These are phyloP conservation scores for Kalanchoe fedtschenkoi DNA, from an alignment of 164 flowering plant genomes.

Conservation along the genomic window DNA sequence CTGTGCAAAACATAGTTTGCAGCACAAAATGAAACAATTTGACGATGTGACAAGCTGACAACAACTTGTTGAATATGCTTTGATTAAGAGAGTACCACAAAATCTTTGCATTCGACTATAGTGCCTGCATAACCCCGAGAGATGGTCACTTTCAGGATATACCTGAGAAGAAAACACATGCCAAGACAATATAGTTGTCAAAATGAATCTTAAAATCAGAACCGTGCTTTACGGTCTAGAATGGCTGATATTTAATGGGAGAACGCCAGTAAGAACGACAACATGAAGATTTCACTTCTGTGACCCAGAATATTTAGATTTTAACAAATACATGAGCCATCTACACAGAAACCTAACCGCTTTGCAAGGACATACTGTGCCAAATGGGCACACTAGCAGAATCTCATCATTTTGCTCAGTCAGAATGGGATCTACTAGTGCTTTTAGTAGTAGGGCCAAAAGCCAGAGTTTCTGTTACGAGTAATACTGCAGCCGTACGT, in stretches of 20 bases:
- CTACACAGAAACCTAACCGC: not conserved
- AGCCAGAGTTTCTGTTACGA: no score
- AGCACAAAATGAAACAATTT: not conserved
- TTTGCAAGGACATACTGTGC: no score
- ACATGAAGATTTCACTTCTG: no score
- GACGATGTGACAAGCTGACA: not conserved
- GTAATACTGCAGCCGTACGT: no score
- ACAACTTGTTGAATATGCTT: not conserved
- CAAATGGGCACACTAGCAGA: no score
- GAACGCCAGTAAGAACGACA: no score
- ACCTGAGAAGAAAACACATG: constrained; percentile 36
- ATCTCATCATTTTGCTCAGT: no score
- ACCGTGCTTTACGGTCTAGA: no score
- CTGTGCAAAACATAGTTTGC: not conserved
- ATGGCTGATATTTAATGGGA: no score
- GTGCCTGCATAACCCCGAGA: constrained; percentile 80
- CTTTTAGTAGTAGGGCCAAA: no score
- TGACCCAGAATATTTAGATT: no score
- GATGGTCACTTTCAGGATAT: constrained; percentile 78
- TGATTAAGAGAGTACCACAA: constrained; percentile 38
- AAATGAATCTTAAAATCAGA: not conserved
- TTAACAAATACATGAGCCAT: not conserved
- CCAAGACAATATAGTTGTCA: not conserved
- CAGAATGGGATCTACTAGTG: no score
- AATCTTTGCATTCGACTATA: constrained; percentile 77